phyloP scores from a whole-genome alignment of 306 rosid genomes.

The Arachis hypogaea region DNA sequence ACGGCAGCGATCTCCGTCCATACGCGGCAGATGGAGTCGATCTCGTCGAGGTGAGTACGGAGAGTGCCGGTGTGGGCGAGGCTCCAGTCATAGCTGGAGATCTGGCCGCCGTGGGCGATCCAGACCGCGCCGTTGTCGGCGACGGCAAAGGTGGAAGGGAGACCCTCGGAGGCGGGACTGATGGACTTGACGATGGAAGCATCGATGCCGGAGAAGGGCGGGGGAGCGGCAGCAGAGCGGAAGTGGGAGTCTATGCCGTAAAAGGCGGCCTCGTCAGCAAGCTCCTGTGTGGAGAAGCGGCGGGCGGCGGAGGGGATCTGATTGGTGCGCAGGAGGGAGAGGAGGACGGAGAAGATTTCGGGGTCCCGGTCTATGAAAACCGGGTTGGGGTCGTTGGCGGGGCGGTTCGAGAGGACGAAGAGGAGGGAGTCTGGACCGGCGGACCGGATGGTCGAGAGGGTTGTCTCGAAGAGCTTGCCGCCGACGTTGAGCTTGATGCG shows the following conservation, averaged over 20 bases:
- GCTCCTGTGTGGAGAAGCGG: slow-evolving; percentile 77
- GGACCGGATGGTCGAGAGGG: slow-evolving; percentile 65
- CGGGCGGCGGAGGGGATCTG: slow-evolving; percentile 67
- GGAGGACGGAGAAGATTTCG: slow-evolving; percentile 79
- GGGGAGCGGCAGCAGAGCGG: slow-evolving; percentile 63
- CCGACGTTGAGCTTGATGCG: slow-evolving; percentile 93
- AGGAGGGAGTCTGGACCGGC: slow-evolving; percentile 82
- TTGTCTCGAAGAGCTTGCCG: slow-evolving; percentile 82
- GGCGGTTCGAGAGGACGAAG: slow-evolving; percentile 66
- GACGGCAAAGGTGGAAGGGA: slow-evolving; percentile 67
- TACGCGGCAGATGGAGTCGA: slow-evolving; percentile 69
- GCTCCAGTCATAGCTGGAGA: slow-evolving; percentile 81
- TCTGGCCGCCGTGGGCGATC: slow-evolving; percentile 90
- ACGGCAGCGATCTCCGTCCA: slow-evolving; percentile 78
- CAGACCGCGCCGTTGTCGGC: slow-evolving; percentile 70
- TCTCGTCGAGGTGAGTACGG: slow-evolving; percentile 74
- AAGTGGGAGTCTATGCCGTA: slow-evolving; percentile 76
- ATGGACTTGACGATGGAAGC: slow-evolving; percentile 54
- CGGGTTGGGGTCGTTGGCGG: slow-evolving; percentile 50
- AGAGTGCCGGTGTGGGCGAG: slow-evolving; percentile 61
- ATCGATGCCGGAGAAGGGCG: slow-evolving; percentile 73
- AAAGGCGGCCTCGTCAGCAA: slow-evolving; percentile 75
- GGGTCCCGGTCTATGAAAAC: slow-evolving; percentile 93
- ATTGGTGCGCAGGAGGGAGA: slow-evolving; percentile 80
- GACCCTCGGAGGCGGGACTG: slow-evolving; percentile 78